Base-by-base conservation (phyloP, 768 basidiomycete genomes). In the Rubroboletus satanas region DNA sequence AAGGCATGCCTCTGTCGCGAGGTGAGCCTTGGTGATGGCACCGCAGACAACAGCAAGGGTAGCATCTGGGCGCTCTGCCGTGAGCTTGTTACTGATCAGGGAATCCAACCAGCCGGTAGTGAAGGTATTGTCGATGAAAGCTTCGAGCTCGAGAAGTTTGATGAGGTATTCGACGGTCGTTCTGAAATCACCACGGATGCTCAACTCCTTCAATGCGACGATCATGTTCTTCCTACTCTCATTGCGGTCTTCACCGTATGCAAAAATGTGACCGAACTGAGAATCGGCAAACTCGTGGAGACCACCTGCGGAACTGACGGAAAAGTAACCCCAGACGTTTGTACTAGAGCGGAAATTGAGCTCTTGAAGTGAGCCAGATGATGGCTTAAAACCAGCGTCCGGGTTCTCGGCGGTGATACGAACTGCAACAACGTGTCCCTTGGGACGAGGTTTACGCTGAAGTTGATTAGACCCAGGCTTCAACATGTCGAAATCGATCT, bases 251-350 rank as follows among this genome's bases (percentile, higher is more conserved):
- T 95, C 90, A 49, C 97, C 97, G 64, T 98, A 98, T 17, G 96
- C 97, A 62, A 99, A 99, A 69, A 98, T 98, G 69, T 99, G 97
- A 51, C 97, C 97, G 66, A 99, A 98, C 65, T 99, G 97, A 9
- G 96, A 98, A 73, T 99, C 97, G 39, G 97, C 97, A 65, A 94
- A 98, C 73, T 99, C 95, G 74, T 99, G 97, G 51, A 99, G 83
- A 71, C 96, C 97, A 70, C 97, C 97, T 10, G 95, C 88, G 14
- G 88, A 88, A 42, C 84, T 85, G 64, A 99, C 97, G 15, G 97
- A 98, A 80, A 99, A 99, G 77, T 99, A 99, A 57, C 97, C 97
- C 97, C 97, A 99, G 43, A 99, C 97, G 59, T 99, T 99, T 43
- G 93, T 98, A 73, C 90, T 97, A 28, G 95, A 98, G 54, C 97